Base-by-base conservation (phyloP, 305 asterid genomes). In the Salvia sclarea region DNA sequence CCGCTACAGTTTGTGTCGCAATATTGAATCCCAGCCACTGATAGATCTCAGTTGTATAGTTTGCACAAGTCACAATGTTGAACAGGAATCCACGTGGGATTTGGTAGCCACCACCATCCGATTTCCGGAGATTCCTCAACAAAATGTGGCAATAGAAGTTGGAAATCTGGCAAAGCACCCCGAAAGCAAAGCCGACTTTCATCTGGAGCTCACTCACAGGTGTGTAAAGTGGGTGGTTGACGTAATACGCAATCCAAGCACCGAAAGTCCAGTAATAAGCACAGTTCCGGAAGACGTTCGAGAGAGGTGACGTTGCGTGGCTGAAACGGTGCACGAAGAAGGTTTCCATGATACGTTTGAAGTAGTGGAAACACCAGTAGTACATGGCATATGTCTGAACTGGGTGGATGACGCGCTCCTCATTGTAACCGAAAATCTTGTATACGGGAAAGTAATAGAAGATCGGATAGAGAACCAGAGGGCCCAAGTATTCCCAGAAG, bases 1-100 rank as follows among this genome's bases (percentile, higher is more conserved):
- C 98, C 2, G 96, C 95, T 35, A 84, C 74, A 21, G 96, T 87
- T 82, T 93, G 98, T 11, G 97, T 93, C 12, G 97, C 98, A 60
- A 93, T 66, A 48, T 93, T 93, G 89, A 88, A 93, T 41, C 98
- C 98, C 37, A 90, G 86, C 98, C 98, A 93, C 84, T 93, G 98
- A 73, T 93, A 93, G 70, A 93, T 93, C 76, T 93, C 98, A 0
- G 97, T 93, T 12, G 98, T 90, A 75, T 93, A 93, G 73, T 93
- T 93, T 8, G 98, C 98, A 67, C 98, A 93, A 0, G 98, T 93
- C 52, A 93, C 96, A 58, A 93, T 59, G 64, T 93, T 90, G 86
- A 93, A 93, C 31, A 93, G 82, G 80, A 93, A 93, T 18, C 98
- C 98, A 53, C 69, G 79, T 0, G 98, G 98, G 71, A 93, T 93